These are phyloP conservation scores for Chaetomidium leptoderma DNA, from an alignment of 495 filamentous ascomycete species.

Conservation along the genomic window DNA sequence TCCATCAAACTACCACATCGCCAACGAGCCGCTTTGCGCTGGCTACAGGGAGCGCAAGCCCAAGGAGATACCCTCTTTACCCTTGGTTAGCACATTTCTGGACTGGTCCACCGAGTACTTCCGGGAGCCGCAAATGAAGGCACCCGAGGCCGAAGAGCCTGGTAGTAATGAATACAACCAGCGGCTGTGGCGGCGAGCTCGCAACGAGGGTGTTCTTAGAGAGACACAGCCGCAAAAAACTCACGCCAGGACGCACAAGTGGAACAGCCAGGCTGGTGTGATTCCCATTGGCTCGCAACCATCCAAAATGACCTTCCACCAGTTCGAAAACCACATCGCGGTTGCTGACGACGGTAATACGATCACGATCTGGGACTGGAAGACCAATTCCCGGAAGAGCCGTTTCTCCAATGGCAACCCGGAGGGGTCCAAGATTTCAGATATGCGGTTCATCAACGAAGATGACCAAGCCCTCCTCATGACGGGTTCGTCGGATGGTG, in stretches of 20 bases:
- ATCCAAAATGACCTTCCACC: slow-evolving; percentile 89
- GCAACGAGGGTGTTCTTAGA: slow-evolving; percentile 86
- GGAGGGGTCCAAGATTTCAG: slow-evolving; percentile 82
- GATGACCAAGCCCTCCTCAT: slow-evolving; percentile 93
- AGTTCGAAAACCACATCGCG: slow-evolving; percentile 92
- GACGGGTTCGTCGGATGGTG: slow-evolving; percentile 91
- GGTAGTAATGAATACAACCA: slow-evolving; percentile 97
- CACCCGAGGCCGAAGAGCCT: slow-evolving; percentile 90
- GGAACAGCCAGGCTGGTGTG: slow-evolving; percentile 71
- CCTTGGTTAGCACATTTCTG: slow-evolving; percentile 76
- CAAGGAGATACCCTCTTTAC: slow-evolving; percentile 56
- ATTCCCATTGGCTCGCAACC: slow-evolving; percentile 87
- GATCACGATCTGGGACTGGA: slow-evolving; percentile 92
- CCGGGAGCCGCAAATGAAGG: slow-evolving; percentile 97
- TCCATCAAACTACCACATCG: slow-evolving; percentile 68
- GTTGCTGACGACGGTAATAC: slow-evolving; percentile 91
- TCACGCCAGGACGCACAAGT: slow-evolving; percentile 73
- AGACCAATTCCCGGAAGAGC: slow-evolving; percentile 62
- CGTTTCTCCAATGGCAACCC: slow-evolving; percentile 95
- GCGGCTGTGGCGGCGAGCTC: slow-evolving; percentile 83
- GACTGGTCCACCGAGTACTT: slow-evolving; percentile 99
- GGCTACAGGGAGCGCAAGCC: slow-evolving; percentile 61
- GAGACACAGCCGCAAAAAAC: slow-evolving; percentile 92
- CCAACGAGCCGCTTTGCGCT: slow-evolving; percentile 69
- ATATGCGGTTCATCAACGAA: slow-evolving; percentile 95